Evolutionary conservation across 768 basidiomycete genomes (phyloP), one percentile per base, ranked within the genome.

Genomic region (Boletus reticuloceps): DNA sequence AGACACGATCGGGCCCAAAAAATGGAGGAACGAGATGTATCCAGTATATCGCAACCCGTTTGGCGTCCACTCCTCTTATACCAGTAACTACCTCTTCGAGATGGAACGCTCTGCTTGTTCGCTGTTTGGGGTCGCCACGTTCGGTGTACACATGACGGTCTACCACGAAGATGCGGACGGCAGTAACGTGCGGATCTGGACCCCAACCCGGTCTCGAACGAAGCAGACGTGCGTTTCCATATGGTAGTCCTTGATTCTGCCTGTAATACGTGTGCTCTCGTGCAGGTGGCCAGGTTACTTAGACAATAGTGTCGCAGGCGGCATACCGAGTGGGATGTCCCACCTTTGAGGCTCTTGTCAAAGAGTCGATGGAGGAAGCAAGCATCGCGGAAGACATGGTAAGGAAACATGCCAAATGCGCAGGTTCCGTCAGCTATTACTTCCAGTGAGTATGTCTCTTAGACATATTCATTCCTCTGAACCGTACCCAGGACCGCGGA

Each of bases 351-450:
- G 80, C 85, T 2, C 74, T 98, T 42, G 79, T 95, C 37, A 97
- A 96, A 67, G 96, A 98, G 70, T 88, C 91, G 51, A 86, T 84
- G 79, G 96, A 98, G 66, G 96, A 99, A 70, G 96, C 94, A 3
- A 92, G 87, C 61, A 77, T 98, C 22, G 75, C 78, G 4, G 85
- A 85, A 49, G 70, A 75, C n/a, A 67, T 92, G 43, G 83, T 91
- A 12, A 74, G 79, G 46, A 73, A 77, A 20, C 73, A 86, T 56
- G 77, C 86, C 13, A 82, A 79, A 56, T 63, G 82, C 8, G 82
- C 78, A 11, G 94, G 94, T 5, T 79, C 82, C 2, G 71, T 93
- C 47, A 91, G 88, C 57, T 98, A 98, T 75, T 92, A 90, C 74
- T 86, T 80, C 69, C 80, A 79, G 89, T 89, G 56, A 64, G 72